Evolutionary conservation across 1,284 basidiomycete species (phyloP), one percentile per base, ranked within the genome.

Genomic region (Cryptococcus sp.): DNA sequence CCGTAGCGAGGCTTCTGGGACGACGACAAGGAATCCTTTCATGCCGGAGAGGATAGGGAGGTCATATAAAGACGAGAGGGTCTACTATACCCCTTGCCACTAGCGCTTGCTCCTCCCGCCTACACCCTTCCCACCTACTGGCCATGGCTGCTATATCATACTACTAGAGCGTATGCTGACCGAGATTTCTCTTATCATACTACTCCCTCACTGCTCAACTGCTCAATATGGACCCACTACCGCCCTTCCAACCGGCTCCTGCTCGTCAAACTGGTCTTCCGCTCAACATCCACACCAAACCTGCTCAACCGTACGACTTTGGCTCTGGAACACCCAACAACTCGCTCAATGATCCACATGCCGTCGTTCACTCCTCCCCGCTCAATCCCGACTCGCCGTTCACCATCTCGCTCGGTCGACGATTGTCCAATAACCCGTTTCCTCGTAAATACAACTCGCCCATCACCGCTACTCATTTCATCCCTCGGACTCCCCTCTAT

Each of bases 401-500:
- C 34, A 36, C 33, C 43, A 21, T 32, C 48, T 26, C 52, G 21
- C 4, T 28, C 25, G 18, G 37, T 28, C 47, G 43, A 12, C 53
- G 45, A 12, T 12, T 43, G 28, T 46, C 54, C 7, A 24, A 26
- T 6, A 38, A 45, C 21, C 45, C 50, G 7, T 51, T 43, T 28
- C 26, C 37, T n/a, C 59, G 48, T 28, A 57, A 57, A 56, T 58
- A 52, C 34, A 36, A 36, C 18, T 36, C 34, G 33, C 55, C 51
- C 11, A 40, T 40, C 31, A 57, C 59, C 22, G 48, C 57, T 7
- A 40, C 53, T 18, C 55, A 52, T 3, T 57, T 54, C 43, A 50
- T 56, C 11, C 55, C 54, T 52, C 63, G 61, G 11, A 54, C 63
- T 7, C 63, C 63, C 2, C 50, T 60, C 2, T 35, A 59, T 32